phyloP scores from a whole-genome alignment of 169 alveolate species.

The Eimeria praecox region DNA sequence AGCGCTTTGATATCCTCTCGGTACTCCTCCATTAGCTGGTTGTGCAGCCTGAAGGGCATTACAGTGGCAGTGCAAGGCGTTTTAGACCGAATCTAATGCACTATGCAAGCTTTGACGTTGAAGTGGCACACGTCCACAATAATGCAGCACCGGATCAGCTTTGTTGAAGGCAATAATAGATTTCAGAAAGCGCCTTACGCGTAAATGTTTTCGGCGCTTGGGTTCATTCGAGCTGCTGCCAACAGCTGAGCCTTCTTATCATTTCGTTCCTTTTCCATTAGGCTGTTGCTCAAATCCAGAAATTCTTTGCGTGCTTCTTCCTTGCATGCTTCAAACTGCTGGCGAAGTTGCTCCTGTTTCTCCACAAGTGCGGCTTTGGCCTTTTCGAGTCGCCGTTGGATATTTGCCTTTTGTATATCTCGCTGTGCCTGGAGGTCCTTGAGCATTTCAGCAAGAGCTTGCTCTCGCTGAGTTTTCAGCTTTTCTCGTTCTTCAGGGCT shows the following conservation, averaged over 20 bases:
- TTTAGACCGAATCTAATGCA: neutral
- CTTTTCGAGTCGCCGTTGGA: slow-evolving; percentile 48
- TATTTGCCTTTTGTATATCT: slow-evolving; percentile 37
- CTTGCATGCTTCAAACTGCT: slow-evolving; percentile 66
- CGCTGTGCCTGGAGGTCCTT: slow-evolving; percentile 57
- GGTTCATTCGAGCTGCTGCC: slow-evolving; percentile 64
- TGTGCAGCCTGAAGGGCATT: slow-evolving; percentile 21
- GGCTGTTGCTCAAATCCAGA: slow-evolving; percentile 29
- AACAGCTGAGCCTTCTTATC: slow-evolving; percentile 52
- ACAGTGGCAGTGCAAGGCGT: neutral
- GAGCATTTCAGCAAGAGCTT: slow-evolving; percentile 64
- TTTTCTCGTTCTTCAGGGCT: slow-evolving; percentile 45
- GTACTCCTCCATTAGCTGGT: slow-evolving; percentile 58
- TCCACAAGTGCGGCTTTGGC: slow-evolving; percentile 46
- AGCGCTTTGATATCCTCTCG: slow-evolving; percentile 51
- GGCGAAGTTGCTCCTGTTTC: slow-evolving; percentile 37
- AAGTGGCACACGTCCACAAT: neutral
- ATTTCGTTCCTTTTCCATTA: slow-evolving; percentile 17
- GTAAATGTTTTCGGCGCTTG: slow-evolving; percentile 48
- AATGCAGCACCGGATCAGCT: neutral
- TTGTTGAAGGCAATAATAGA: neutral
- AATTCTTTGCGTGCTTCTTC: slow-evolving; percentile 38
- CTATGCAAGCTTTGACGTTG: neutral
- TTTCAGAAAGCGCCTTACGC: slow-evolving; percentile 1
- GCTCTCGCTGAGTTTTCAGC: slow-evolving; percentile 24